Percentiles rank a stretch among this genome's conserved stretches.
phyloP scores from a whole-genome alignment of 2,329 filamentous ascomycete genomes.

The Verticillium albo-atrum region DNA sequence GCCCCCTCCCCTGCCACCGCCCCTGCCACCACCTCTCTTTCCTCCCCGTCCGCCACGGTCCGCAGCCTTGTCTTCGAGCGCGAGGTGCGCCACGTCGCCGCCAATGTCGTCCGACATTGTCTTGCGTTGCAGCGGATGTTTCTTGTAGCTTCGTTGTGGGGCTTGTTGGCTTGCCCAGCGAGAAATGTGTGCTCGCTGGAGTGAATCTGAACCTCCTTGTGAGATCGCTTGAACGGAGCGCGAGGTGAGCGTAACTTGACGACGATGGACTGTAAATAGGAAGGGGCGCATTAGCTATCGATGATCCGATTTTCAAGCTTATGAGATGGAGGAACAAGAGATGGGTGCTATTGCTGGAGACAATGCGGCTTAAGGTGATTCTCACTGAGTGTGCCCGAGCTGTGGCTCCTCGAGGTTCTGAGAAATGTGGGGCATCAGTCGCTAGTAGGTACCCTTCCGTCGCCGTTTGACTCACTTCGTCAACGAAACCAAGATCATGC shows the following conservation, averaged over 20 bases:
- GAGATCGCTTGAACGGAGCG: background rate
- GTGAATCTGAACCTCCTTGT: background rate
- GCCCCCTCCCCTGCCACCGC: slow-evolving; percentile 24
- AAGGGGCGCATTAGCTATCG: background rate
- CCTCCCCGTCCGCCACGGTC: slow-evolving; percentile 21
- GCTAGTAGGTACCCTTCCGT: background rate
- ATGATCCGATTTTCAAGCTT: background rate
- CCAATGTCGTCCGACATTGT: slow-evolving; percentile 4
- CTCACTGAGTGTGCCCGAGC: background rate
- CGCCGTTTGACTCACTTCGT: background rate
- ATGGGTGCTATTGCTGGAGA: background rate
- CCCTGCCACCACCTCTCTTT: slow-evolving; percentile 10
- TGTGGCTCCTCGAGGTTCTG: background rate
- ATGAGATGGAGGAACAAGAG: too few species aligned
- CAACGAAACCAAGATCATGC: background rate
- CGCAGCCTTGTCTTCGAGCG: background rate
- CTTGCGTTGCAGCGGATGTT: background rate
- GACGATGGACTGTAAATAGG: background rate
- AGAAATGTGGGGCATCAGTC: background rate
- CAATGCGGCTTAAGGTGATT: background rate
- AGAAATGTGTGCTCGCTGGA: background rate
- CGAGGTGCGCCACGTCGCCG: background rate
- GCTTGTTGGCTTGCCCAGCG: background rate
- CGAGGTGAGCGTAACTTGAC: background rate
- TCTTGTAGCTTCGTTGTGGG: background rate